phyloP scores from a whole-genome alignment of 106 monocot genomes.

The Ottelia alismoides region DNA sequence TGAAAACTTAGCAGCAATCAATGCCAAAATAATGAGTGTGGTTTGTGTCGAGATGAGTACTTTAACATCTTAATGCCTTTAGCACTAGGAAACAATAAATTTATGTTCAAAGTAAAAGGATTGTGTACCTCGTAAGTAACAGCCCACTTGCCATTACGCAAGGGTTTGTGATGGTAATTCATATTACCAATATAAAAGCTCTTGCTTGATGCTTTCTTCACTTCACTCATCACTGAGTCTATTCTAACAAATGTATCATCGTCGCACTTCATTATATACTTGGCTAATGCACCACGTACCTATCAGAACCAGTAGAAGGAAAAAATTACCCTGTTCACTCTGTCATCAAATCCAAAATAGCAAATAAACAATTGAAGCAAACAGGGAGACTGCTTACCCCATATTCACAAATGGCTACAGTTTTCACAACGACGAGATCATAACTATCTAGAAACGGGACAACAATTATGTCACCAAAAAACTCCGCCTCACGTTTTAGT shows the following conservation, averaged over 20 bases:
- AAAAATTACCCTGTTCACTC: no score
- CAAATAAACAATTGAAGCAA: no score
- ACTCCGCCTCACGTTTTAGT: slow-evolving; percentile 81
- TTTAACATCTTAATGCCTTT: no score
- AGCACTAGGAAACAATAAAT: no score
- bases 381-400: no score
- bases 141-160: slow-evolving; percentile 90
- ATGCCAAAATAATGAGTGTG: no score
- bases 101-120: no score
- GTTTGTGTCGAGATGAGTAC: no score
- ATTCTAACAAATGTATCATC: slow-evolving; percentile 95
- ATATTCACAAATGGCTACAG: slow-evolving; percentile 86
- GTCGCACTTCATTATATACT: slow-evolving; percentile 97
- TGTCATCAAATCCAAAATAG: no score
- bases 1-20: no score
- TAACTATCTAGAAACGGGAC: slow-evolving; percentile 95
- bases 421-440: slow-evolving; percentile 98
- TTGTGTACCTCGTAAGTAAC: slow-evolving; percentile 99
- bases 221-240: slow-evolving; percentile 67
- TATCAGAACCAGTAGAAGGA: no score
- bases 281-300: slow-evolving; percentile 50
- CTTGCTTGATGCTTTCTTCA: slow-evolving; percentile 45
- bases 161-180: slow-evolving; percentile 86
- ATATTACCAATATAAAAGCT: slow-evolving; percentile 89
- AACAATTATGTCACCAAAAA: slow-evolving; percentile 89